Evolutionary conservation across 1,284 basidiomycete species (phyloP), one percentile per base, ranked within the genome.

Genomic region (Apiotrichum mycotoxinovorans): DNA sequence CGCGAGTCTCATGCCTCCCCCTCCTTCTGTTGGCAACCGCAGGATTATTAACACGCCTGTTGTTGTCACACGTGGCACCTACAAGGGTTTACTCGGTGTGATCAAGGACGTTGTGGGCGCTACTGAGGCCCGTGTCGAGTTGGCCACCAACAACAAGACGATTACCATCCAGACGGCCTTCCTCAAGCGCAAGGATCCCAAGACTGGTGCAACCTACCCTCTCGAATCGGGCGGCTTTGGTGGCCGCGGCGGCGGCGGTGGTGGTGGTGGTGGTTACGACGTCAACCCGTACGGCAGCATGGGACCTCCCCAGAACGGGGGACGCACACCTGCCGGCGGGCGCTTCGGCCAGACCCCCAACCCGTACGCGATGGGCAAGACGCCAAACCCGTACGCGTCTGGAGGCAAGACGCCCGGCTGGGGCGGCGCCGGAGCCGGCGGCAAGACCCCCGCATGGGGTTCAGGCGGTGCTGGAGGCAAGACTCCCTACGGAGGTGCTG

Each of bases 51-150:
- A 93, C 30, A 83, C 85, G 2, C 80, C 82, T 4, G 91, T 98
- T 18, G 84, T 84, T 17, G 85, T 98, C 23, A 82, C 91, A 60
- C 89, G 90, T 71, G 95, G 96, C 2, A 84, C 89, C 0, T 86
- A 89, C 74, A 98, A 99, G 78, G 91, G 93, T 11, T 88, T 94
- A 66, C 81, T 88, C 50, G 96, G 96, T 9, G 86, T 87, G 14
- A 89, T 98, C 81, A 98, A 95, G 76, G 96, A 98, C 71, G 91
- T 92, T 15, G 95, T 93, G 56, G 95, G 93, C 15, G 52, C 56
- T 11, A 82, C 83, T 46, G 81, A 87, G 62, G 91, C 89, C 1
- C 84, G 96, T 51, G 93, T 99, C 15, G 96, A 98, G 77, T 80
- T 99, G 23, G 84, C 89, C 62, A 91, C 92, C 1, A 87, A 87